Conservation (phyloP, 148 eudicot species). For the Arctostaphylos glauca region DNA sequence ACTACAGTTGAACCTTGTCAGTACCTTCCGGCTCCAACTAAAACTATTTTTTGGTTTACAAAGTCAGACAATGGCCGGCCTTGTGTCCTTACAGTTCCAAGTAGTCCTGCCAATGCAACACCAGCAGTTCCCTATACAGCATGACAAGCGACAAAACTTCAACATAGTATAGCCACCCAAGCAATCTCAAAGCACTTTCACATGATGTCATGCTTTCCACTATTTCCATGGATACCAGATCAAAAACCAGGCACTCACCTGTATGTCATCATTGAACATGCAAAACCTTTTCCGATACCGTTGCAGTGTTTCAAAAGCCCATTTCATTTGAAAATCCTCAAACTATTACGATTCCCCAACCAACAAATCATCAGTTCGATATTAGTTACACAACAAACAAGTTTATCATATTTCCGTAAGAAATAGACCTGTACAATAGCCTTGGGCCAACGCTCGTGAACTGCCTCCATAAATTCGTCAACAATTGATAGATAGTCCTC, state of each 20-base stretch:
- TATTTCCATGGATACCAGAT: neutral
- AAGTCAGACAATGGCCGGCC: conserved; percentile 85
- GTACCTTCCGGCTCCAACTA: conserved; percentile 99
- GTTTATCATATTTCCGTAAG: conserved; percentile 17
- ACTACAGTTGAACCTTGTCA: conserved; percentile 1
- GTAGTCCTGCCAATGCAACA: conserved; percentile 93
- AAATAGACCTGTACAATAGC: conserved; percentile 91
- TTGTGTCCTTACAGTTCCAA: conserved; percentile 95
- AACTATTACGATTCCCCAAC: conserved; percentile 48
- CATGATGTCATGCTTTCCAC: neutral
- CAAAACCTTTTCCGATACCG: conserved; percentile 80
- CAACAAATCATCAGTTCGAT: conserved; percentile 15
- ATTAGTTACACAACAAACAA: conserved; percentile 11
- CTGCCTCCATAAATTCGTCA: conserved; percentile 98
- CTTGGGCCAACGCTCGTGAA: conserved; percentile 97
- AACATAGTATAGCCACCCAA: neutral
- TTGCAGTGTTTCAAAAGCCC: conserved; percentile 97
- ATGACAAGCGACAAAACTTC: neutral
- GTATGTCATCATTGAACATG: conserved; percentile 99
- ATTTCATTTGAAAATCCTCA: conserved; percentile 99
- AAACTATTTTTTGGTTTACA: conserved; percentile 87
- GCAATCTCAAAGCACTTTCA: no score
- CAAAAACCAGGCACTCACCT: conserved; percentile 43
- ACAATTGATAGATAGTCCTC: conserved; percentile 82
- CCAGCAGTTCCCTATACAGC: conserved; percentile 90